A percentile compares a stretch with the other conserved stretches of the same genome.
phyloP scores from a whole-genome alignment of 2,329 filamentous ascomycete genomes.

The Epichloe coenophiala region DNA sequence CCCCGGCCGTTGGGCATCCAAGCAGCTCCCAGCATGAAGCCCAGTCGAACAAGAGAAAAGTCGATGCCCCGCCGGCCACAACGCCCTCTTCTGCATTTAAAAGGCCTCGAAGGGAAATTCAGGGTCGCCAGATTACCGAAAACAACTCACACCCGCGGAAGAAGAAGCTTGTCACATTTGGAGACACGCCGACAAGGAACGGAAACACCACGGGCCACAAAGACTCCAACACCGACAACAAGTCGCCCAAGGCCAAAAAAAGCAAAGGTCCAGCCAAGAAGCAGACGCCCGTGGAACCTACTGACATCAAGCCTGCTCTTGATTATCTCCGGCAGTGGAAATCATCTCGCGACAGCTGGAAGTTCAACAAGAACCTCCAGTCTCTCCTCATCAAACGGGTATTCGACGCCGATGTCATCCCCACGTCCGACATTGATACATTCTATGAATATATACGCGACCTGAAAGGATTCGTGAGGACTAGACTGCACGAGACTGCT shows the following conservation, averaged over 20 bases:
- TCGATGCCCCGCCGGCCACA: conserved; percentile 20
- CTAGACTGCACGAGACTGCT: conserved; percentile 54
- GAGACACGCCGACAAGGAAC: conserved; percentile 26
- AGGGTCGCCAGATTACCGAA: conserved; percentile 7
- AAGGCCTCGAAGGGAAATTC: conserved; percentile 20
- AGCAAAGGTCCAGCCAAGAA: conserved; percentile 26
- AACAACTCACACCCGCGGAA: conserved; percentile 20
- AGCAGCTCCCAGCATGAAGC: conserved; percentile 18
- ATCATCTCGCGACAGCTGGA: conserved; percentile 60
- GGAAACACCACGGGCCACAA: conserved; percentile 8
- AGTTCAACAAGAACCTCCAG: conserved; percentile 93
- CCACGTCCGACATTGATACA: conserved; percentile 51
- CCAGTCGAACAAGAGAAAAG: conserved; percentile 26
- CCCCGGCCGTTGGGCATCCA: conserved; percentile 24
- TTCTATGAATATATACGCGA: conserved; percentile 70
- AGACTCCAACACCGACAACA: conserved; percentile 12
- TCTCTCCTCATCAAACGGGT: conserved; percentile 72
- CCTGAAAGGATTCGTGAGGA: conserved; percentile 60
- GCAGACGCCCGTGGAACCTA: conserved; percentile 21
- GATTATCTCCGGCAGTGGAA: conserved; percentile 69
- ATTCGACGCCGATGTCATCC: conserved; percentile 59
- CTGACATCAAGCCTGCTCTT: conserved; percentile 49
- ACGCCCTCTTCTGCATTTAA: conserved; percentile 19
- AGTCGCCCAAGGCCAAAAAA: conserved; percentile 22
- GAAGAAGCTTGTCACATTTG: conserved; percentile 38